These are phyloP conservation scores for Nemania diffusa DNA, from an alignment of 2,329 filamentous ascomycete species.

Conservation along the genomic window DNA sequence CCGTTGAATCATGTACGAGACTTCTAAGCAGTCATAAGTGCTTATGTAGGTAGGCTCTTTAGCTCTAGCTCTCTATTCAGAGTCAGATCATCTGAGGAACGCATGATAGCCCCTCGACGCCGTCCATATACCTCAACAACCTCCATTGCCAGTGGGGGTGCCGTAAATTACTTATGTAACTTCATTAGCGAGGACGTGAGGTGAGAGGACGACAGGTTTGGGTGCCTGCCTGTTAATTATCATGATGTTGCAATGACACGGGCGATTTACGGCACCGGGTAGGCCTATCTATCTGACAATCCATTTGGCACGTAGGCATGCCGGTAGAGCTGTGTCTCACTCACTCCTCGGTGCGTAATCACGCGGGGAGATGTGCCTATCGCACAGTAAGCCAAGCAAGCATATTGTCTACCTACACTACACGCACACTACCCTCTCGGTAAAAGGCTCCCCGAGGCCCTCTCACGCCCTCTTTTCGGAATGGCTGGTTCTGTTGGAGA, in stretches of 20 bases:
- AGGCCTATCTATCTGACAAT: slow-evolving; percentile 12
- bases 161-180: slow-evolving; percentile 20
- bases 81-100: slow-evolving; percentile 9
- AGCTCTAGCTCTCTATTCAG: neutral
- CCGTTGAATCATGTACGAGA: slow-evolving; percentile 10
- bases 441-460: slow-evolving; percentile 22
- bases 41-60: neutral
- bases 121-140: neutral
- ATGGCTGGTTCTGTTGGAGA: neutral
- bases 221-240: neutral
- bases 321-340: slow-evolving; percentile 1
- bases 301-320: neutral
- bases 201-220: neutral
- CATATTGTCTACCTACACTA: neutral
- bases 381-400: slow-evolving; percentile 27
- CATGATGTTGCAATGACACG: slow-evolving; percentile 13
- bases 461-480: slow-evolving; percentile 13
- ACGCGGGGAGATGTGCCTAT: slow-evolving; percentile 7
- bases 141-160: neutral
- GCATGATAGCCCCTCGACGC: neutral
- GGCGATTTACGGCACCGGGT: slow-evolving; percentile 6
- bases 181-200: slow-evolving; percentile 7
- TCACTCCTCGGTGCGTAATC: slow-evolving; percentile 18
- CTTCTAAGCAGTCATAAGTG: neutral
- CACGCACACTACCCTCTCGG: slow-evolving; percentile 21